Evolutionary conservation across 2,329 filamentous ascomycete species (phyloP).

Genomic region (Didymella glomerata): DNA sequence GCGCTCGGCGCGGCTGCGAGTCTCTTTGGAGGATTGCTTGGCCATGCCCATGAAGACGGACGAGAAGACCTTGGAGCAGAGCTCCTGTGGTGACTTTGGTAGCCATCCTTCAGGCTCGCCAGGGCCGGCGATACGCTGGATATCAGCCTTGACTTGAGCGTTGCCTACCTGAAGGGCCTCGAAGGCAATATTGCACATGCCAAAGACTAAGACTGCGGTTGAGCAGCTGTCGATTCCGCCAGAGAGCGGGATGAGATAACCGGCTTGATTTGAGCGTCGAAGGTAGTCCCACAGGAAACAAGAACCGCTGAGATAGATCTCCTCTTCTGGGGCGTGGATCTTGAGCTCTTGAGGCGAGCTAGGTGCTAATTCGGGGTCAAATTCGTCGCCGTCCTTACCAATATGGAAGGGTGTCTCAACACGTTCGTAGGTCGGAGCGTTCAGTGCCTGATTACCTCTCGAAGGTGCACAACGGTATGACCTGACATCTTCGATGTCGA

Average conservation of each 20-base stretch:
- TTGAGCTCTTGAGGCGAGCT: constrained; percentile 57
- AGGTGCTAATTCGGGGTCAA: constrained; percentile 57
- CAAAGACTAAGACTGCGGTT: constrained; percentile 34
- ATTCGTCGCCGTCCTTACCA: constrained; percentile 51
- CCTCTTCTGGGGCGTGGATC: constrained; percentile 70
- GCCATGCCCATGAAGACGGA: constrained; percentile 52
- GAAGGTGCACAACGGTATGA: constrained; percentile 65
- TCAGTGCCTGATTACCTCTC: constrained; percentile 65
- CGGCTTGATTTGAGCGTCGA: constrained; percentile 60
- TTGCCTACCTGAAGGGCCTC: constrained; percentile 61
- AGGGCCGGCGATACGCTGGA: constrained; percentile 61
- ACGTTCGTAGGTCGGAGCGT: constrained; percentile 57
- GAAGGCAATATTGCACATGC: constrained; percentile 66
- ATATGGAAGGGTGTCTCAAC: constrained; percentile 58
- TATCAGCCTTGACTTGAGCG: constrained; percentile 64
- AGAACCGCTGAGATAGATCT: constrained; percentile 69
- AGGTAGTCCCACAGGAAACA: constrained; percentile 74
- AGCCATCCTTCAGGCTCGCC: constrained; percentile 58
- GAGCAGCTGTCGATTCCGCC: constrained; percentile 70
- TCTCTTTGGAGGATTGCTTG: constrained; percentile 21
- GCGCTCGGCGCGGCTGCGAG: constrained; percentile 69
- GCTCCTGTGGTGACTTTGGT: constrained; percentile 66
- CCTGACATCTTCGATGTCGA: constrained; percentile 74
- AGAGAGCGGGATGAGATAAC: constrained; percentile 65
- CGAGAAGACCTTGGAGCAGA: constrained; percentile 67